Evolutionary conservation across 345 rosid species (phyloP).

Genomic region (Gossypium arboreum): DNA sequence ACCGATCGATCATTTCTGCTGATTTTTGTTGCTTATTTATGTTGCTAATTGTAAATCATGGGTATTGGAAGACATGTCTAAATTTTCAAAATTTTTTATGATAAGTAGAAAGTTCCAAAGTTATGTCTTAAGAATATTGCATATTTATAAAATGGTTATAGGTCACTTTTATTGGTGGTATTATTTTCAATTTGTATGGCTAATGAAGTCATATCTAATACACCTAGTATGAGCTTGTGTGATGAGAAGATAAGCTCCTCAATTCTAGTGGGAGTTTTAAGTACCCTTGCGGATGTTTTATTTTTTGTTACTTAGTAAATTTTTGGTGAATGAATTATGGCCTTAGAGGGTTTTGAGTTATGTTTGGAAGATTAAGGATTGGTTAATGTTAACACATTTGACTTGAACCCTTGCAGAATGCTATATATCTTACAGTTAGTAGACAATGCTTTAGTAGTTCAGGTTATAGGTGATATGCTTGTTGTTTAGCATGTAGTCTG

Average conservation of each 20-base stretch:
- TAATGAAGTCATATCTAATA: neutral
- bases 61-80: neutral
- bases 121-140: neutral
- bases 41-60: neutral
- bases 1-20: neutral
- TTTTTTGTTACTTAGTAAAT: neutral
- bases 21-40: neutral
- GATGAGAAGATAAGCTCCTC: neutral
- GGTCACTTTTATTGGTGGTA: neutral
- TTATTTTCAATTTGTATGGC: neutral
- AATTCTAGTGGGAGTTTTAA: neutral
- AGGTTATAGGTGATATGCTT: neutral
- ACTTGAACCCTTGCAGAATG: neutral
- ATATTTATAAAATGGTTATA: neutral
- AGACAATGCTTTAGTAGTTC: neutral
- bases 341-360: neutral
- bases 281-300: neutral
- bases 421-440: neutral
- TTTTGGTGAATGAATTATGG: neutral
- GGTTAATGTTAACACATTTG: neutral
- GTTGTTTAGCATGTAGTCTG: neutral
- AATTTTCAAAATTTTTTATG: neutral
- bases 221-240: neutral
- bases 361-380: neutral
- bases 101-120: neutral